phyloP scores from a whole-genome alignment of 805 yeast species.

The Helenozyma baotianmanensis region DNA sequence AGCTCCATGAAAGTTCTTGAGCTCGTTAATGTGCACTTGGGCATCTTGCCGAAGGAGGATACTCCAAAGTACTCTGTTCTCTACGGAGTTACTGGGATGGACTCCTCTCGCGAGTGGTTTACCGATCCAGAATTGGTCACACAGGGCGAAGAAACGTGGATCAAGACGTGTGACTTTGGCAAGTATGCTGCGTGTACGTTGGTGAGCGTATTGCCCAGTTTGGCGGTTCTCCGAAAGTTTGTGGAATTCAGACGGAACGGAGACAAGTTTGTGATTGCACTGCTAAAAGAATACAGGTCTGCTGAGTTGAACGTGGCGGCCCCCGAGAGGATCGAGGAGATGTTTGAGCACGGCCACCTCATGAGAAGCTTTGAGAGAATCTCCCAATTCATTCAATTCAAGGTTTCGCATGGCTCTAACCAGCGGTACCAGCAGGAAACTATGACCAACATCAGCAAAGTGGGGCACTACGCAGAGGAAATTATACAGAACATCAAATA shows the following conservation, averaged over 20 bases:
- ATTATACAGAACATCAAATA: slow-evolving; percentile 7
- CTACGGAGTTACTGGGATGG: slow-evolving; percentile 1
- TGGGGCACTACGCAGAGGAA: slow-evolving; percentile 18
- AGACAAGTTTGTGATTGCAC: not conserved
- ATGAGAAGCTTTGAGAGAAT: slow-evolving; percentile 8
- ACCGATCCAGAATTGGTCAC: slow-evolving; percentile 1
- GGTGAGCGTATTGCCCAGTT: slow-evolving; percentile 15
- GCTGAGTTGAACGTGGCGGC: not conserved
- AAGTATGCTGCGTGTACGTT: slow-evolving; percentile 14
- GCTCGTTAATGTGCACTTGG: slow-evolving; percentile 17
- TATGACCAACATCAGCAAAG: slow-evolving; percentile 15
- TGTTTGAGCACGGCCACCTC: slow-evolving; percentile 3
- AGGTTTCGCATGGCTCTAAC: slow-evolving; percentile 7
- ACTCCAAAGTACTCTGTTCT: slow-evolving; percentile 1
- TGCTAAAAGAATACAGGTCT: too few relatives aligned
- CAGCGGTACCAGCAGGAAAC: slow-evolving; percentile 10
- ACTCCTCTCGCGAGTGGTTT: not conserved
- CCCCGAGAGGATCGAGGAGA: not conserved
- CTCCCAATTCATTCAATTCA: slow-evolving; percentile 11
- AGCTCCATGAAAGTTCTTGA: slow-evolving; percentile 20
- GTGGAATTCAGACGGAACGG: slow-evolving; percentile 1
- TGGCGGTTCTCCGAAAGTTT: slow-evolving; percentile 12
- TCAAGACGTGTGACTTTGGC: slow-evolving; percentile 16
- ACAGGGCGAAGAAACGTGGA: slow-evolving; percentile 13
- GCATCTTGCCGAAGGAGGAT: slow-evolving; percentile 1